Base-by-base conservation (phyloP, 345 rosid genomes). In the Pugionium cornutum region DNA sequence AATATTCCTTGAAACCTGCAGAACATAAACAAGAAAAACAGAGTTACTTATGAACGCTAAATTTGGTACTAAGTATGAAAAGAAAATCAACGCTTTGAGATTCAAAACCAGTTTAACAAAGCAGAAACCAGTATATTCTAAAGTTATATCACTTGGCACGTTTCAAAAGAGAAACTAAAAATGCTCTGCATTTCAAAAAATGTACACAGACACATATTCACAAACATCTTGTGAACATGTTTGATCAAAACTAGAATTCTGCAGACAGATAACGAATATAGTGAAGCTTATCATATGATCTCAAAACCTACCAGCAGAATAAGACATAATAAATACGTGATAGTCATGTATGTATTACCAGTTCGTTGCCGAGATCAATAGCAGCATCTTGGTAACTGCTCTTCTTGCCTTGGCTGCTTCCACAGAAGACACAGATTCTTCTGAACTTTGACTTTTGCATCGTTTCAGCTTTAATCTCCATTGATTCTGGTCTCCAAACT, bases 1-100 rank as follows among this genome's bases (percentile, higher is more conserved):
- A 83, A 91, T 91, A 81, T 86, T 91, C 87, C 87, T 89, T 64
- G 92, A 84, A 46, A 95, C 99, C 99, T 95, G 73, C 81, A 75
- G 6, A 35, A 37, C 63, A 55, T 68, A 41, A 2, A 7, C 18
- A 18, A 18, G 18, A 39, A 26, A 64, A 67, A 44, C 52, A 65
- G 72, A 75, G 72, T 56, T 62, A 42, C 41, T 56, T 68, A 68
- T 35, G 34, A 63, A 62, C 28, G 31, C 48, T 74, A 56, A 27
- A 9, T 52, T 65, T 58, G 54, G 58, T 64, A 8, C 31, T 53
- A 66, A 58, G 28, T 4, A 35, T 7, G 6, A 4, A 9, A 32
- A 41, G 2, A 2, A 7, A 18, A 18, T 18, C 18, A 18, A 18
- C 18, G 18, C 18, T 18, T 18, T 18, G 18, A 18, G 18, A 18